Evolutionary conservation across 768 basidiomycete species (phyloP), one percentile per base, ranked within the genome.

Genomic region (Bullera alba): DNA sequence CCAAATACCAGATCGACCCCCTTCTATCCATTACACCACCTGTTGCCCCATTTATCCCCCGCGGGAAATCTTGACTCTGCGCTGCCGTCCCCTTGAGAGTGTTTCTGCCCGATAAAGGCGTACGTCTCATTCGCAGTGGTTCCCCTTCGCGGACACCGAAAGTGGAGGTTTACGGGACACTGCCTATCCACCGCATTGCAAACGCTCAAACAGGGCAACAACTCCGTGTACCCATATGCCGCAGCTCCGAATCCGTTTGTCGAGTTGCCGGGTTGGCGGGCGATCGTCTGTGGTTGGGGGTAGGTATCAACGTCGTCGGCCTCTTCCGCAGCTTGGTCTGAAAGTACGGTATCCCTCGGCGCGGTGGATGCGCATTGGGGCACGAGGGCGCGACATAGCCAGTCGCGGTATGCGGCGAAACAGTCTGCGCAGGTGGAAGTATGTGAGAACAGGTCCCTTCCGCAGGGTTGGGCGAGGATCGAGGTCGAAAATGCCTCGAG

Each of bases 1-100:
- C n/a, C n/a, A n/a, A n/a, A n/a, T n/a, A n/a, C n/a, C n/a, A n/a
- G n/a, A n/a, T n/a, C n/a, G n/a, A n/a, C n/a, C n/a, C n/a, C n/a
- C n/a, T n/a, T n/a, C n/a, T n/a, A 63, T n/a, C 66, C 65, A 52
- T 61, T 69, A 53, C 71, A 70, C 67, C 65, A 70, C 12, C 57
- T 45, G 39, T 61, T 53, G 15, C 68, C 71, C 55, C 56, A 72
- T 34, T 34, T 34, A 57, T 70, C 63, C 6, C 45, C 46, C 27
- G 49, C 63, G 7, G 47, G 46, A 44, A 42, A 45, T 25, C 52
- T 60, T 26, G 45, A 50, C 36, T 50, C 62, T 27, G 35, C 56
- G 26, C 39, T 46, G 2, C 53, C 56, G 46, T 67, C 63, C 2
- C 58, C 59, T 21, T 25, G 28, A 10, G 57, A 66, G 12, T 54